Percentiles rank a stretch among this genome's conserved stretches.
Conservation (phyloP, 495 filamentous ascomycete species). For the Filosporella fistucella region DNA sequence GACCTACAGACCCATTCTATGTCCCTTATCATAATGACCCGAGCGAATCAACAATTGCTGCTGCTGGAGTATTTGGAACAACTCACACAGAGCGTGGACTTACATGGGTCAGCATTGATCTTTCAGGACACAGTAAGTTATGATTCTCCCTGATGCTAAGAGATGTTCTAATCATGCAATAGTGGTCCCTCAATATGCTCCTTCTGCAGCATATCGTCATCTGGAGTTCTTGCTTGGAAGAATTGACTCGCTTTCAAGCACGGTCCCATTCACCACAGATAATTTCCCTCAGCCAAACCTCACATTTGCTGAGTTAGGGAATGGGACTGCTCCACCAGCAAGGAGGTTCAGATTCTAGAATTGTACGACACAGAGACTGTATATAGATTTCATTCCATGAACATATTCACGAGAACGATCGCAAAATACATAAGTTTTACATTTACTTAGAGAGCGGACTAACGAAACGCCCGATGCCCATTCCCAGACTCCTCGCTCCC, state of each 20-base stretch:
- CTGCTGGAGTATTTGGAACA: slow-evolving; percentile 56
- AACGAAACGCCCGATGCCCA: slow-evolving; percentile 12
- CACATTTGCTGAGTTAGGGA: slow-evolving; percentile 6
- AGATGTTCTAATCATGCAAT: background rate
- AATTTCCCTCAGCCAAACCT: slow-evolving; percentile 11
- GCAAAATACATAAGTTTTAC: too few relatives aligned
- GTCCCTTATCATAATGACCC: slow-evolving; percentile 53
- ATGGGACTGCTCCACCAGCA: slow-evolving; percentile 14
- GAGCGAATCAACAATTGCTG: slow-evolving; percentile 25
- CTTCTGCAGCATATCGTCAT: slow-evolving; percentile 60
- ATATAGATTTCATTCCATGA: background rate
- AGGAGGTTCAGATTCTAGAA: background rate
- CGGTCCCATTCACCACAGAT: slow-evolving; percentile 19
- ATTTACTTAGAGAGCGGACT: slow-evolving; percentile 17
- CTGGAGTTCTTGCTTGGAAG: slow-evolving; percentile 64
- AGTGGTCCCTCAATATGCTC: slow-evolving; percentile 55
- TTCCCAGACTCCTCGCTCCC: slow-evolving; percentile 24
- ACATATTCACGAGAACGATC: too few relatives aligned
- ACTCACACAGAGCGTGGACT: slow-evolving; percentile 63
- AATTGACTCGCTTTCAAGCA: slow-evolving; percentile 31
- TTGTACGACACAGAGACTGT: background rate
- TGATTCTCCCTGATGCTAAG: background rate
- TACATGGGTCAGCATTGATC: slow-evolving; percentile 56
- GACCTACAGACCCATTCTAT: slow-evolving; percentile 55
- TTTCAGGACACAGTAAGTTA: slow-evolving; percentile 53